Conservation (phyloP, 305 asterid genomes). For the Salvia sclarea region DNA sequence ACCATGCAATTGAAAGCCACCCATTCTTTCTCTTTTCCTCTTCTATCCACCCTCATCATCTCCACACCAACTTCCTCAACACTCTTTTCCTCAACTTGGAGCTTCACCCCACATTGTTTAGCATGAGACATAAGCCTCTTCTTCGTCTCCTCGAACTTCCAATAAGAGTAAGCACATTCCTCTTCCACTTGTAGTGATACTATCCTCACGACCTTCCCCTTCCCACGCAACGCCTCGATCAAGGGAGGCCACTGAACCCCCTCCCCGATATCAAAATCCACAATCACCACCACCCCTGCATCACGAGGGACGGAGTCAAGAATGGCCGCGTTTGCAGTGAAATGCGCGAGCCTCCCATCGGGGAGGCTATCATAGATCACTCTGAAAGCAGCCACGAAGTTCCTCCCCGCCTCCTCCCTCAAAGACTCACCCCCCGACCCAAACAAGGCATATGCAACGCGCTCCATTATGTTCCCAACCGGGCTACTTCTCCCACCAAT, state of each 20-base stretch:
- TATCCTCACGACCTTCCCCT: slow-evolving; percentile 40
- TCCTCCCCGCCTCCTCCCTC: slow-evolving; percentile 53
- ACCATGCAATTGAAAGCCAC: slow-evolving; percentile 72
- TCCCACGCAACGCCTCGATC: slow-evolving; percentile 52
- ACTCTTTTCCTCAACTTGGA: slow-evolving; percentile 50
- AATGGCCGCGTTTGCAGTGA: slow-evolving; percentile 48
- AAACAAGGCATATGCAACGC: slow-evolving; percentile 58
- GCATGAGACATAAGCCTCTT: slow-evolving; percentile 54
- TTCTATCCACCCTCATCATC: slow-evolving; percentile 36
- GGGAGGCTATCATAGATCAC: slow-evolving; percentile 53
- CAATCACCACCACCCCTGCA: slow-evolving; percentile 28
- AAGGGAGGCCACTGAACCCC: slow-evolving; percentile 59
- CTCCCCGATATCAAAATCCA: slow-evolving; percentile 51
- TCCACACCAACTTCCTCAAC: slow-evolving; percentile 43
- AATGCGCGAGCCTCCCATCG: slow-evolving; percentile 49
- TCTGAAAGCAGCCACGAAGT: slow-evolving; percentile 48
- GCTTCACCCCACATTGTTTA: slow-evolving; percentile 37
- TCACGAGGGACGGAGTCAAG: slow-evolving; percentile 45
- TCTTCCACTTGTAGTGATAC: slow-evolving; percentile 50
- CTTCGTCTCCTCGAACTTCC: slow-evolving; percentile 58
- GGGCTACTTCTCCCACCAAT: slow-evolving; percentile 50
- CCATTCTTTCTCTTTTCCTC: slow-evolving; percentile 47
- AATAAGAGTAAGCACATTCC: slow-evolving; percentile 27
- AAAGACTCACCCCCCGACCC: slow-evolving; percentile 43
- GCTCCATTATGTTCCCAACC: slow-evolving; percentile 48